These are phyloP conservation scores for Tulasnella sp. DNA, from an alignment of 768 basidiomycete genomes.

Conservation along the genomic window DNA sequence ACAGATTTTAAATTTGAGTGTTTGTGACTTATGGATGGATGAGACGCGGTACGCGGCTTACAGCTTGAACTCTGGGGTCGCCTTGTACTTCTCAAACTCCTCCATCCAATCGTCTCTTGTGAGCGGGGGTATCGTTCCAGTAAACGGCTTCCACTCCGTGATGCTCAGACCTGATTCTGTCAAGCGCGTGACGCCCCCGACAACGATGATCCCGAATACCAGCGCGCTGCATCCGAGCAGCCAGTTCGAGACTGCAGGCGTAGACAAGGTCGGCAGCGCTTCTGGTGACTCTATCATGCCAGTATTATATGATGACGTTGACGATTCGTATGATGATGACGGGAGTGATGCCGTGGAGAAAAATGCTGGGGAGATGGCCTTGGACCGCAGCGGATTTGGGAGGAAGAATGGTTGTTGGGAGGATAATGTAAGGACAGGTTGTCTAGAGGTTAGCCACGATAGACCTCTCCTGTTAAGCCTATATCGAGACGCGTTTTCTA, in stretches of 20 bases:
- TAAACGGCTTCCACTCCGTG: constrained; percentile 93
- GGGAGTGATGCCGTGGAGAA: constrained; percentile 1
- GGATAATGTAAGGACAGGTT: too few relatives aligned
- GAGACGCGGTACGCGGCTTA: constrained; percentile 32
- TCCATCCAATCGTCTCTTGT: constrained; percentile 62
- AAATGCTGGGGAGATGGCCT: neutral
- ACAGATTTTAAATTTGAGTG: too few relatives aligned
- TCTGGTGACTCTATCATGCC: neutral
- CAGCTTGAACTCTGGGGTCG: constrained; percentile 92
- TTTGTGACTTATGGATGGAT: neutral
- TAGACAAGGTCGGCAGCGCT: constrained; percentile 44
- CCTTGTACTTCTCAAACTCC: constrained; percentile 90
- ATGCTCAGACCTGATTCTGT: constrained; percentile 97
- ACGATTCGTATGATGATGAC: neutral
- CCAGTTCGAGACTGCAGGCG: constrained; percentile 70
- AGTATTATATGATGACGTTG: neutral
- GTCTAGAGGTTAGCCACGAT: too few relatives aligned
- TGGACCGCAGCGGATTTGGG: constrained; percentile 4
- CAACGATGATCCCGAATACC: constrained; percentile 85
- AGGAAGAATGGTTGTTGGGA: constrained; percentile 3
- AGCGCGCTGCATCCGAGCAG: constrained; percentile 73
- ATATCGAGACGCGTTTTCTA: too few relatives aligned
- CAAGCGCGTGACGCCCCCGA: constrained; percentile 91
- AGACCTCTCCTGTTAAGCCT: too few relatives aligned
- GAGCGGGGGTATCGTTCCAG: constrained; percentile 78